Percentiles rank a stretch among this genome's conserved stretches.
These are phyloP conservation scores for Ruellia speciosa DNA, from an alignment of 305 asterid species.

Conservation along the genomic window DNA sequence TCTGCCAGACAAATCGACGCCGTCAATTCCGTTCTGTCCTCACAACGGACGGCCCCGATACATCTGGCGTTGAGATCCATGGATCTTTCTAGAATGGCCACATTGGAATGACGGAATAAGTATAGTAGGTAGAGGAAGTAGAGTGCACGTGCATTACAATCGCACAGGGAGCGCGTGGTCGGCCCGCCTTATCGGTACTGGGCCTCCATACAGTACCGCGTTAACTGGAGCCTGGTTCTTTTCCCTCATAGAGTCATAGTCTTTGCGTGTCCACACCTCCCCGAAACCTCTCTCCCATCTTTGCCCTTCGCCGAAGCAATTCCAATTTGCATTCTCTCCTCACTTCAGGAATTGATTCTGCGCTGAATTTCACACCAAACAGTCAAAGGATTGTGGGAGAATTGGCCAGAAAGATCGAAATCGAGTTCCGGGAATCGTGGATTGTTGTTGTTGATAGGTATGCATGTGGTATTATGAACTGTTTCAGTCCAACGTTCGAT, in stretches of 20 bases:
- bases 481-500: slow-evolving; percentile 21
- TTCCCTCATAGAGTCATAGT: slow-evolving; percentile 12
- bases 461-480: slow-evolving; percentile 21
- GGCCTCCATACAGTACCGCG: slow-evolving; percentile 22
- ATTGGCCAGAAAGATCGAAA: slow-evolving; percentile 13
- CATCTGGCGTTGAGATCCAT: background rate
- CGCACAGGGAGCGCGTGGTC: slow-evolving; percentile 18
- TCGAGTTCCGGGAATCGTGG: slow-evolving; percentile 23
- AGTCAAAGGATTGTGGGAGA: slow-evolving; percentile 24
- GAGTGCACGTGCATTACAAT: slow-evolving; percentile 16
- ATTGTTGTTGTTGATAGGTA: slow-evolving; percentile 22
- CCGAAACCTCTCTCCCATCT: slow-evolving; percentile 15
- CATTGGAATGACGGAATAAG: background rate
- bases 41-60: background rate
- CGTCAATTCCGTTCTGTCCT: no score
- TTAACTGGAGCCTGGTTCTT: slow-evolving; percentile 20
- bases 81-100: background rate
- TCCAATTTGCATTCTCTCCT: slow-evolving; percentile 23
- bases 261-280: slow-evolving; percentile 26
- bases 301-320: slow-evolving; percentile 29
- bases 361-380: slow-evolving; percentile 19
- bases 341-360: slow-evolving; percentile 15
- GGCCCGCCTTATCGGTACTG: slow-evolving; percentile 17
- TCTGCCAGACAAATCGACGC: no score
- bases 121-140: background rate